A percentile compares a stretch with the other conserved stretches of the same genome.
Conservation (phyloP, 768 basidiomycete species). For the Mycena vulgaris region DNA sequence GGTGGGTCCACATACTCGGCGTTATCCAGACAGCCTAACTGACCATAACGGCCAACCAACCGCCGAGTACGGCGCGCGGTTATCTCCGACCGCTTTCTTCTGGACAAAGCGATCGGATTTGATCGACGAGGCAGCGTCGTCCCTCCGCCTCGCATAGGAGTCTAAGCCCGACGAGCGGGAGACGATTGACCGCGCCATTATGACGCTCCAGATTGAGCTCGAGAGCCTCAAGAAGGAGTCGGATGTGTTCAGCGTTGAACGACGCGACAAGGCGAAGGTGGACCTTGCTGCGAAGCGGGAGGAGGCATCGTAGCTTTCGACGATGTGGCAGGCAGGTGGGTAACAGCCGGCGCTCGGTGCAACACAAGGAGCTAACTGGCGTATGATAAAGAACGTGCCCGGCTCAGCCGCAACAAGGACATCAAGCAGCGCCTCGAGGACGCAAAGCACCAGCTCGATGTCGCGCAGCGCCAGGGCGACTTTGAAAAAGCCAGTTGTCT, state of each 20-base stretch:
- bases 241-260: conserved; percentile 87
- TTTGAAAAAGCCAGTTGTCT: conserved; percentile 87
- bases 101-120: conserved; percentile 95
- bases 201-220: conserved; percentile 91
- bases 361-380: no score
- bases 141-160: conserved; percentile 90
- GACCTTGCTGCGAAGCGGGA: conserved; percentile 73
- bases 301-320: conserved; percentile 72
- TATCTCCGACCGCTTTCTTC: conserved; percentile 89
- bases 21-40: no score
- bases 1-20: conserved; percentile 55
- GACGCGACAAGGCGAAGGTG: conserved; percentile 76
- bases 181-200: conserved; percentile 85
- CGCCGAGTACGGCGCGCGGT: conserved; percentile 88
- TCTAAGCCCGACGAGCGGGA: conserved; percentile 91
- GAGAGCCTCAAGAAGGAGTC: conserved; percentile 92
- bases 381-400: conserved; percentile 72
- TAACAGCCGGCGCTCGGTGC: no score
- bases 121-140: conserved; percentile 93
- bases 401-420: conserved; percentile 79
- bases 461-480: conserved; percentile 89
- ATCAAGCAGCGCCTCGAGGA: conserved; percentile 83
- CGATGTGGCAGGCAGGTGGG: conserved; percentile 76
- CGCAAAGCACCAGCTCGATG: conserved; percentile 88
- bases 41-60: conserved; percentile 57